Base-by-base conservation (phyloP, 305 asterid species). In the Fraxinus albicans region DNA sequence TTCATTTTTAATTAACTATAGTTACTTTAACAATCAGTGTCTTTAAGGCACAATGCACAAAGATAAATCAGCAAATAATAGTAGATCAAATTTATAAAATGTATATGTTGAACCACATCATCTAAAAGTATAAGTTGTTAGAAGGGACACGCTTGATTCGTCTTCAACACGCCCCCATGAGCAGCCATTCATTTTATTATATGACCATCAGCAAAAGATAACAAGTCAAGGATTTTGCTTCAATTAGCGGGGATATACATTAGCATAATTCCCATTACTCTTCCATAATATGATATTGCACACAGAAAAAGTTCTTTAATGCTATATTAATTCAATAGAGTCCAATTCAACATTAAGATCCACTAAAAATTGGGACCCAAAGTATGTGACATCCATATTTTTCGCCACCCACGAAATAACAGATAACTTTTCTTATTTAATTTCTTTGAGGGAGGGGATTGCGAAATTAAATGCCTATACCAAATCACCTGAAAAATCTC, bases 151-250 rank as follows among this genome's bases (percentile, higher is more conserved):
- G 8, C 34, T 69, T 27, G 17, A 10, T 69, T 31, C 31, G 42
- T 31, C 76, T 70, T 70, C 38, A 15, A 31, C 23, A 15, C 3
- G 10, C 76, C 38, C 76, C 35, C 23, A 31, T 4, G 19, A 29
- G 76, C 76, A 70, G 38, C 74, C 74, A 27, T 70, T 31, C 40
- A 4, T 29, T 70, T 70, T 70, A 29, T 29, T 3, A 70, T 27
- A 65, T 13, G 42, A 70, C 42, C 76, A 70, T 67, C 42, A 5
- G 40, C 23, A 31, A 15, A 70, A 70, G 36, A 70, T 4, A 70
- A 70, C 76, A 65, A 65, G 73, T 70, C 76, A 31, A 31, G 42
- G 76, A 70, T 70, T 70, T 70, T 70, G 38, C 42, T 70, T 31
- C 40, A 29, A 31, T 70, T 70, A 70, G 19, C 17, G 0, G 8